Base-by-base conservation (phyloP, 1,284 basidiomycete genomes). In the Fomitopsis pinicola region DNA sequence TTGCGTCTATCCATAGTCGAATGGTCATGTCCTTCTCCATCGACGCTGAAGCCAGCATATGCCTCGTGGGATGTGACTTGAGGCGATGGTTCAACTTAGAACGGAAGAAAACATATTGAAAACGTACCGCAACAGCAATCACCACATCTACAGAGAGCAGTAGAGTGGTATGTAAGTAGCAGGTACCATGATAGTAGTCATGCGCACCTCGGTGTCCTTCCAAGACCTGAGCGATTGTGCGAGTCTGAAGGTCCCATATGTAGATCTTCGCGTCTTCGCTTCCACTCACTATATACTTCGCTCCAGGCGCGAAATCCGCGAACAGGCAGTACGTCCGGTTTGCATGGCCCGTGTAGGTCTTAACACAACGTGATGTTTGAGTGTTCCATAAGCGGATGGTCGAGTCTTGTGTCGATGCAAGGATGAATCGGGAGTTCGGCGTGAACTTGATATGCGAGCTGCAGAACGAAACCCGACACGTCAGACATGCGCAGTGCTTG, bases 311-410 rank as follows among this genome's bases (percentile, higher is more conserved):
- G 68, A 92, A 91, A 67, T 83, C 85, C 3, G 86, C 78, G 61
- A 82, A 81, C 33, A 89, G 76, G 73, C 90, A 91, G 67, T 88
- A 94, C 40, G 92, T 94, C 42, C 87, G 81, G 73, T 95, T 96
- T 5, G 77, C 79, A 71, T 97, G 94, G 0, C 92, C 93, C 0
- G 81, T 85, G 70, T 95, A 96, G 2, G 95, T 97, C 77, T 98
- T 98, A 53, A 98, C 87, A 64, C 95, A 94, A 64, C 91, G 89
- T 12, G 92, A 91, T n/a, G 87, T 90, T 64, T 94, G 91, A 66
- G 92, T 93, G 72, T 97, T 93, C 95, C 97, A 98, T 26, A 99
- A 78, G 1, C 97, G 85, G 59, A 98, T 87, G 0, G 92, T 94
- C 6, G 92, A 95, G 72, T 98, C 96, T 69, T 98, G 89, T 5